These are phyloP conservation scores for Claviceps maximensis DNA, from an alignment of 2,329 filamentous ascomycete species.

Conservation along the genomic window DNA sequence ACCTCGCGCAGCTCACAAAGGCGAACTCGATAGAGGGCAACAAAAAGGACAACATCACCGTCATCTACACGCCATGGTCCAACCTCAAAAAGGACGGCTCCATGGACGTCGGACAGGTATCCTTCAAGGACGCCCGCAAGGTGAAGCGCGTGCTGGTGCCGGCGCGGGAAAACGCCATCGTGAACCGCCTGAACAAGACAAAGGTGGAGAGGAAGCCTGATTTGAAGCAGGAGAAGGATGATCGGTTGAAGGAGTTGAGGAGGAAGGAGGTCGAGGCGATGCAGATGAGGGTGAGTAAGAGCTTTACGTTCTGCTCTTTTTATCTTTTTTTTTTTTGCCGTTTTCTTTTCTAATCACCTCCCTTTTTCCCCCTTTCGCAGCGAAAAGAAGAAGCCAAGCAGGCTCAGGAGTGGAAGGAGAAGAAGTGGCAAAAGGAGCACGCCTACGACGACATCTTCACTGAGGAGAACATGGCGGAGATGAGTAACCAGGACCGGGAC, in stretches of 20 bases:
- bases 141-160: conserved; percentile 73
- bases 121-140: conserved; percentile 79
- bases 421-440: conserved; percentile 94
- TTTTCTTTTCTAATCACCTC: neutral
- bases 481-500: conserved; percentile 75
- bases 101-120: conserved; percentile 91
- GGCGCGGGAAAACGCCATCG: conserved; percentile 72
- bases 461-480: conserved; percentile 62
- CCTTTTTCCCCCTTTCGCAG: conserved; percentile 25
- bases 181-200: conserved; percentile 98
- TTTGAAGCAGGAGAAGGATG: conserved; percentile 68
- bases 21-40: conserved; percentile 99
- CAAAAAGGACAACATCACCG: conserved; percentile 93
- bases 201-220: conserved; percentile 80
- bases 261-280: conserved; percentile 53
- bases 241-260: conserved; percentile 56
- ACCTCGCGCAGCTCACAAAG: conserved; percentile 95
- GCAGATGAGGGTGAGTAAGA: conserved; percentile 43
- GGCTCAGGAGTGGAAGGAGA: conserved; percentile 69
- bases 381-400: conserved; percentile 64
- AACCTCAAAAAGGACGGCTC: conserved; percentile 91
- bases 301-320: neutral
- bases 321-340: neutral
- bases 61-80: conserved; percentile 97
- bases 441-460: conserved; percentile 88